These are phyloP conservation scores for Geotrichum europaeum DNA, from an alignment of 1,139 yeast genomes.

Conservation along the genomic window DNA sequence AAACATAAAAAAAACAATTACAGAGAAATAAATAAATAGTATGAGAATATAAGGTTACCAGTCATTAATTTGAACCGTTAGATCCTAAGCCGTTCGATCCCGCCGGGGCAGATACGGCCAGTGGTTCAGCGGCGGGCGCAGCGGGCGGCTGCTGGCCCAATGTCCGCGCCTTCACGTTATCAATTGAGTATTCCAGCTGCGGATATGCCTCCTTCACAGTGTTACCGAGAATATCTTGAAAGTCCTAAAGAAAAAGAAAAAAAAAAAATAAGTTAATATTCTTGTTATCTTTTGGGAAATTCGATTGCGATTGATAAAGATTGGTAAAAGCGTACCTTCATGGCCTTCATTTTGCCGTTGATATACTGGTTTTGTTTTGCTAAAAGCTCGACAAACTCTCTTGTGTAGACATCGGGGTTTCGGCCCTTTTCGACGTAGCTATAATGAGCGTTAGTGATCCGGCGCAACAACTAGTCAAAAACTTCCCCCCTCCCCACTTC, in stretches of 20 bases:
- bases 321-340: conserved; percentile 21
- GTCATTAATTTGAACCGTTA: neutral
- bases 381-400: conserved; percentile 92
- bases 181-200: conserved; percentile 51
- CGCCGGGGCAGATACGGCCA: neutral
- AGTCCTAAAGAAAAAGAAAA: conserved; percentile 22
- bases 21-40: neutral
- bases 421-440: conserved; percentile 84
- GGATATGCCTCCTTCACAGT: conserved; percentile 76
- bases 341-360: conserved; percentile 60
- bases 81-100: neutral
- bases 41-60: neutral
- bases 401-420: conserved; percentile 92
- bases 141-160: neutral
- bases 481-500: neutral
- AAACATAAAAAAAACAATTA: neutral
- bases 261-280: neutral
- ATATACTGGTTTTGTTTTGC: conserved; percentile 82
- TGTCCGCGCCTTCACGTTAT: conserved; percentile 36
- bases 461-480: too few species aligned
- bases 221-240: conserved; percentile 57
- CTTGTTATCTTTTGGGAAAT: neutral
- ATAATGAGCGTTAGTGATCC: neutral
- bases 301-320: neutral
- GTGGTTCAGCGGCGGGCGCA: neutral